phyloP scores from a whole-genome alignment of 352 stramenopile species.

The Pythium phragmiticola region DNA sequence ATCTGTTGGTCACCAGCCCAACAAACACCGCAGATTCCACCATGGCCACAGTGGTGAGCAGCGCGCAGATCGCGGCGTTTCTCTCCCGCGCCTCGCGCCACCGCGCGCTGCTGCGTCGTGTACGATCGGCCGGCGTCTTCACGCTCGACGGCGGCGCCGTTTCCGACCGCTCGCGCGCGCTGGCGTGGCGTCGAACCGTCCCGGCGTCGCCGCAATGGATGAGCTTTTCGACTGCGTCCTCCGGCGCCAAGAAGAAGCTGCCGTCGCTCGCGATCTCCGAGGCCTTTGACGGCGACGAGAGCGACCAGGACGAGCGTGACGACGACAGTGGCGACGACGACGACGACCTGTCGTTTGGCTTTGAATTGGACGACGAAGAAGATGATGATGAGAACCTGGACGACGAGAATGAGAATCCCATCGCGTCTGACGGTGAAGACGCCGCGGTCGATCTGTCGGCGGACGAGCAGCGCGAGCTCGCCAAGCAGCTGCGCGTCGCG shows the following conservation, averaged over 20 bases:
- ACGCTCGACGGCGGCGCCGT: neutral
- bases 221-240: neutral
- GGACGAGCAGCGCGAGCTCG: constrained; percentile 32
- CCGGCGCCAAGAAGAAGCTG: neutral
- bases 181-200: constrained; percentile 5
- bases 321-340: constrained; percentile 1
- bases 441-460: neutral
- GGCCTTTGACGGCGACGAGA: constrained; percentile 51
- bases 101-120: neutral
- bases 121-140: neutral
- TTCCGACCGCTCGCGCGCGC: neutral
- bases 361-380: constrained; percentile 27
- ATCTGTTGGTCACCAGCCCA: no score
- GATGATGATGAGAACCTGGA: constrained; percentile 7
- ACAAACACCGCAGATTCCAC: neutral
- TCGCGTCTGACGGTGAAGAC: neutral
- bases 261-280: constrained; percentile 57
- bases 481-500: constrained; percentile 43
- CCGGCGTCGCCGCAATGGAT: neutral
- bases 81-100: constrained; percentile 7
- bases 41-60: neutral
- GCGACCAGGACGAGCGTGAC: constrained; percentile 31
- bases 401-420: neutral
- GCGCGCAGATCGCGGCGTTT: constrained; percentile 12
- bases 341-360: constrained; percentile 2